phyloP scores from a whole-genome alignment of 78 protist species.

The Isochrysis galbana region DNA sequence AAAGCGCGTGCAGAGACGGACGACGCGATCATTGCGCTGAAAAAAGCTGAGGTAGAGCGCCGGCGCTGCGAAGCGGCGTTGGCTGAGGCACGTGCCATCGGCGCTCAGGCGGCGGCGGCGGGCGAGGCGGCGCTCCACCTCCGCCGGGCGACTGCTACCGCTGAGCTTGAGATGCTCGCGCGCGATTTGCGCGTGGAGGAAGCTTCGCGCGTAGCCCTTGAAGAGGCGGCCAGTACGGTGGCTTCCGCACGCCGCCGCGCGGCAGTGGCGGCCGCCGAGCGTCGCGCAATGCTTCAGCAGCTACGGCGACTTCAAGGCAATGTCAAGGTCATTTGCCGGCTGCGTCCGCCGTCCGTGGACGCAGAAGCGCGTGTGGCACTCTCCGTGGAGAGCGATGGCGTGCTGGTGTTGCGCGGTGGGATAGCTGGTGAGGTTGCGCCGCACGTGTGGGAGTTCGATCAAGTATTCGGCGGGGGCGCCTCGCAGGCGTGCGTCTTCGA shows the following conservation, averaged over 20 bases:
- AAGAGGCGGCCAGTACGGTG: background rate
- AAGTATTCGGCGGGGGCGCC: background rate
- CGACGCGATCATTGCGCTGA: too few relatives aligned
- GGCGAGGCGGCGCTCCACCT: too few relatives aligned
- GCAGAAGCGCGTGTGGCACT: background rate
- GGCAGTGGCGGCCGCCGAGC: background rate
- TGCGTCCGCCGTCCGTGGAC: background rate
- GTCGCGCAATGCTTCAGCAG: background rate
- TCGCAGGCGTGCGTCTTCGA: background rate
- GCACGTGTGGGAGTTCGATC: background rate
- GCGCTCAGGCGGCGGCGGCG: too few relatives aligned
- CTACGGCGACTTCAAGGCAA: background rate
- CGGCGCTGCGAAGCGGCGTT: too few relatives aligned
- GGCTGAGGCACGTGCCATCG: too few relatives aligned
- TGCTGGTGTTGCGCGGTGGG: background rate
- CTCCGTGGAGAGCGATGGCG: background rate
- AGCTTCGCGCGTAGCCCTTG: background rate
- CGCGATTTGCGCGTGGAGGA: background rate
- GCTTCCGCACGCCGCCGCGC: background rate
- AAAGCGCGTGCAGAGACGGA: too few relatives aligned
- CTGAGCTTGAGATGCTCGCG: background rate
- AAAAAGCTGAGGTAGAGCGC: too few relatives aligned
- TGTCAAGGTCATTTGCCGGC: background rate
- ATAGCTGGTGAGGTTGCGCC: background rate
- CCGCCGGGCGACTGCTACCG: too few relatives aligned